A percentile compares a stretch with the other conserved stretches of the same genome.
Conservation (phyloP, 352 stramenopile genomes). For the Phytophthora pini region DNA sequence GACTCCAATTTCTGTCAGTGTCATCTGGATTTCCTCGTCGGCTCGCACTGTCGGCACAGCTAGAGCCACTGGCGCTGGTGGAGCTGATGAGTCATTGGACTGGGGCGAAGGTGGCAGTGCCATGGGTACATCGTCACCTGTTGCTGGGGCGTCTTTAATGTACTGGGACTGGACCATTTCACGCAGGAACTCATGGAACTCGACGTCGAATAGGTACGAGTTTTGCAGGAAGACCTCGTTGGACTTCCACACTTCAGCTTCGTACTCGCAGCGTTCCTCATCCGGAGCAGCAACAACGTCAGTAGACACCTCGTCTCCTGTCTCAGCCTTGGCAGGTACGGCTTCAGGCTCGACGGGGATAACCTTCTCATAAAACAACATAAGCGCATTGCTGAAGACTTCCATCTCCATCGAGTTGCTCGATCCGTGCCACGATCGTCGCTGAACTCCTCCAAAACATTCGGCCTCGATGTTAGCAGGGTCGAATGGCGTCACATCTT, state of each 20-base stretch:
- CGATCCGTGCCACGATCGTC: slow-evolving; percentile 93
- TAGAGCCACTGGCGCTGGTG: slow-evolving; percentile 36
- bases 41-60: slow-evolving; percentile 23
- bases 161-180: slow-evolving; percentile 89
- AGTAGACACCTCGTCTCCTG: slow-evolving; percentile 12
- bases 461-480: slow-evolving; percentile 95
- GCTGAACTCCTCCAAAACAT: slow-evolving; percentile 98
- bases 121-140: slow-evolving; percentile 26
- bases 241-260: slow-evolving; percentile 92
- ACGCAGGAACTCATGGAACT: slow-evolving; percentile 96
- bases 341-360: slow-evolving; percentile 52
- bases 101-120: slow-evolving; percentile 25
- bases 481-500: slow-evolving; percentile 98
- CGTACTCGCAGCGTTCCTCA: slow-evolving; percentile 76
- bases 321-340: slow-evolving; percentile 15
- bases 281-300: slow-evolving; percentile 36
- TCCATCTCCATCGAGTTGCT: slow-evolving; percentile 98
- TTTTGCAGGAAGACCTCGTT: slow-evolving; percentile 96
- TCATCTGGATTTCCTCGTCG: slow-evolving; percentile 71
- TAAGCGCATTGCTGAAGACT: slow-evolving; percentile 98
- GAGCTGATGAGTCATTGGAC: slow-evolving; percentile 6
- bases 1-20: slow-evolving; percentile 81
- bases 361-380: slow-evolving; percentile 99
- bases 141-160: slow-evolving; percentile 54
- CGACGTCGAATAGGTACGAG: slow-evolving; percentile 95